Conservation (phyloP, 2,329 filamentous ascomycete genomes). For the Aulographum hederae region DNA sequence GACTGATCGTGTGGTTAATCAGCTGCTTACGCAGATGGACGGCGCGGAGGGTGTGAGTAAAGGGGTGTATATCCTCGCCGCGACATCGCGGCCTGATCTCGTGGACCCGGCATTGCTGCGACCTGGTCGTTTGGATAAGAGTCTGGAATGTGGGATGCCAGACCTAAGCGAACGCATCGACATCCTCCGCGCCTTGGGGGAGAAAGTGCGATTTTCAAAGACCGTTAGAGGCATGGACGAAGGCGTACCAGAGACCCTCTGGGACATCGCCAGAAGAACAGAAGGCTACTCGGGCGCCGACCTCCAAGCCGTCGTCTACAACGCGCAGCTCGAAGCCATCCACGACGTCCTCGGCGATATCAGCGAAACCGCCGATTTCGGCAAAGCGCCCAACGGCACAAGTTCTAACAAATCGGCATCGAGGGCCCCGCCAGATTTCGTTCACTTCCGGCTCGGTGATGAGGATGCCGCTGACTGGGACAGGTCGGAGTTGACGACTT, state of each 20-base stretch:
- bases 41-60: constrained; percentile 83
- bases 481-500: constrained; percentile 22
- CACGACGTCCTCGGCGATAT: constrained; percentile 72
- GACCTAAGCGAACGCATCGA: constrained; percentile 64
- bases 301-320: constrained; percentile 85
- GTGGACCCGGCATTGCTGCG: constrained; percentile 88
- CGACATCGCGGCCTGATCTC: constrained; percentile 79
- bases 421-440: constrained; percentile 15
- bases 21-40: constrained; percentile 97
- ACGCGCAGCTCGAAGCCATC: constrained; percentile 91
- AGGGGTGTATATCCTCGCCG: constrained; percentile 94
- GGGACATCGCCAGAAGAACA: constrained; percentile 61
- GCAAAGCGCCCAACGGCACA: constrained; percentile 11
- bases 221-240: constrained; percentile 14
- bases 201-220: constrained; percentile 48
- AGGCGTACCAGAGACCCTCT: constrained; percentile 23
- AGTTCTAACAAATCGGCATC: constrained; percentile 9
- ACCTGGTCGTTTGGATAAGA: constrained; percentile 86
- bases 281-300: constrained; percentile 90
- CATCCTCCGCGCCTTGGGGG: constrained; percentile 69
- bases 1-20: constrained; percentile 96
- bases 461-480: constrained; percentile 20
- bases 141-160: constrained; percentile 78
- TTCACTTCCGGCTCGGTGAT: constrained; percentile 65
- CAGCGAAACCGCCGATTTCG: constrained; percentile 23